Evolutionary conservation across 768 basidiomycete species (phyloP), one percentile per base, ranked within the genome.

Genomic region (Boletales sp.): DNA sequence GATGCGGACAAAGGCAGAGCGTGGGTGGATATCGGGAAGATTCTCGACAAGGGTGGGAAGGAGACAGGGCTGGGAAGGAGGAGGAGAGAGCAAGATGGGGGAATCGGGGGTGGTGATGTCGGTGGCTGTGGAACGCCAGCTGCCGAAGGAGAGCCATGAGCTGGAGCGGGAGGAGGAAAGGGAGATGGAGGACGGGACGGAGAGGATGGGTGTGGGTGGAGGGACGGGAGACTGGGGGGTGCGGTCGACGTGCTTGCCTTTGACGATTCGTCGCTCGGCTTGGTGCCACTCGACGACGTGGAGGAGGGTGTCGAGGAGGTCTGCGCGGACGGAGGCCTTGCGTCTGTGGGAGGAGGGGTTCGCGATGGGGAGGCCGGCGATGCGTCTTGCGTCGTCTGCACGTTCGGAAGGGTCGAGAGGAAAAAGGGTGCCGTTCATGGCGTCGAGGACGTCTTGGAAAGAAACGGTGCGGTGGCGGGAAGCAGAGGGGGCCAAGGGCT

Each of bases 351-450:
- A 38, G 15, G 51, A 10, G 2, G 63, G 9, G 40, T 8, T 46
- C 2, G 54, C 14, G 31, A 68, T 52, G 27, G 55, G 53, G 43
- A 68, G 5, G 19, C 65, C 67, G 4, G 63, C 52, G 34, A 65
- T 54, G 41, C 64, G 62, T 38, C 59, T 54, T 27, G 70, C 62
- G 27, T 70, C 68, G 12, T 65, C 63, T 32, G 50, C 68, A 45
- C 59, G 70, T 58, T 57, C 68, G 44, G 54, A 62, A 32, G 61
- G 48, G 29, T 77, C 72, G 5, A 62, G 52, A 2, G 76, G 80
- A 56, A 85, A 85, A 17, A 85, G 69, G 5, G 74, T 70, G 5
- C 83, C 83, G 37, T 77, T 72, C 79, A 85, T 83, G 60, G 77
- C 75, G 40, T 61, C 61, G 39, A 81, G 65, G 43, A 85, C 82